Evolutionary conservation across 352 stramenopile genomes (phyloP), one percentile per base, ranked within the genome.

Genomic region (Globisporangium rhizosaccharum): DNA sequence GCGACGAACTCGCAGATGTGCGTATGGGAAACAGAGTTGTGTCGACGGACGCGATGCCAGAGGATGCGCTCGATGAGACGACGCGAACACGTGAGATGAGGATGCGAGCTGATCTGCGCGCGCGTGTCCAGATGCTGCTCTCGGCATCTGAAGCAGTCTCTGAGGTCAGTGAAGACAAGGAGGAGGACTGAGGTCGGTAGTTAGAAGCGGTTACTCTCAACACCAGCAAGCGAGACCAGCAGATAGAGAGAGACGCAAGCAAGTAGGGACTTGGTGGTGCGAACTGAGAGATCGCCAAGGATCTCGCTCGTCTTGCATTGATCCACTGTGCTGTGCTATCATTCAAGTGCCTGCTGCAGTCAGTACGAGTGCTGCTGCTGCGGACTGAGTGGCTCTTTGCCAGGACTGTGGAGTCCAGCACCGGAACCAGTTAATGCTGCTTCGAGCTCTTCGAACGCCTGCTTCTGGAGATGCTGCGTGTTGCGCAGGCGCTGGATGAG

Each of bases 381-480:
- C 3, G 64, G 58, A 49, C 66, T 72, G 15, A 63, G 45, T 26
- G 52, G 39, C 11, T 69, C 70, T 47, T 78, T 75, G n/a, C 57
- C 51, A 12, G 68, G 63, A 42, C 61, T 79, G 52, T 62, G 41
- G 18, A 62, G 25, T 6, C 68, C 60, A 4, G 61, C 55, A 48
- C 79, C 81, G 0, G 68, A 59, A 45, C 79, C 81, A 17, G 66
- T 87, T 33, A 94, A 68, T 1, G 82, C 85, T 20, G 79, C 76
- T 71, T 94, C 85, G 25, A 94, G 77, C 53, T 94, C 82, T 51
- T 94, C 79, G 46, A 92, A 92, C 0, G 82, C 85, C 56, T 94
- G 79, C 57, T 92, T 91, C 61, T 94, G 85, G 30, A 94, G 47
- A 51, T 92, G 81, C 66, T 94, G 82, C 36, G 82, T 94, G 67